Evolutionary conservation across 139 green algal species (phyloP), one percentile per base, ranked within the genome.

Genomic region (Chlamydomonas eustigma): DNA sequence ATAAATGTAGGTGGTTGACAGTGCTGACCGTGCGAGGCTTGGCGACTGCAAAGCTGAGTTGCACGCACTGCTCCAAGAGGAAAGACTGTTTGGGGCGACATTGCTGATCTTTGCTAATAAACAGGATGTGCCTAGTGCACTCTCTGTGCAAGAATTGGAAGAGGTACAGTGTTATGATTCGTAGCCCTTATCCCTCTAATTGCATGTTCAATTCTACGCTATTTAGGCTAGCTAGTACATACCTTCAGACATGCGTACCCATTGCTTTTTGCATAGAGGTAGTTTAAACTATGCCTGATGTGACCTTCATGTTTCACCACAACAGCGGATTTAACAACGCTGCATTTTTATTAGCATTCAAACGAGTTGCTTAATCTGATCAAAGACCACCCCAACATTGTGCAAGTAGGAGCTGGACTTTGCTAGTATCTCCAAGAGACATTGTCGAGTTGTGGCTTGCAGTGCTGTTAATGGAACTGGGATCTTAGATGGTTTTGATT

Each of bases 91-190:
- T 31, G 95, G 94, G 0, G 92, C 95, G 24, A 92, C 90, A 2
- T 85, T 98, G 68, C 88, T 99, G 2, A 90, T 99, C 3, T 85
- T 99, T 35, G 92, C 94, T 28, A 99, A 99, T 90, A 99, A 99
- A 85, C 95, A 98, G 87, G 95, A 99, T 81, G 78, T 98, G 18
- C 51, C 86, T 2, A 88, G 88, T 1, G 92, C 93, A 2, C 86
- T 97, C 37, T 38, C 65, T 0, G 68, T 81, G 1, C 38, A 85
- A 8, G 84, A 93, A 37, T 88, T 97, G 0, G 78, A 88, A 30
- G 64, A 92, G 85, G 87, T 89, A 73, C 32, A 34, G 4, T 8
- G 65, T 38, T n/a, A n/a, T n/a, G n/a, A n/a, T n/a, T n/a, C n/a
- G n/a, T n/a, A n/a, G n/a, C n/a, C n/a, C n/a, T n/a, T n/a, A n/a